Evolutionary conservation across 2,329 filamentous ascomycete species (phyloP).

Genomic region (Endocalyx cinctus): DNA sequence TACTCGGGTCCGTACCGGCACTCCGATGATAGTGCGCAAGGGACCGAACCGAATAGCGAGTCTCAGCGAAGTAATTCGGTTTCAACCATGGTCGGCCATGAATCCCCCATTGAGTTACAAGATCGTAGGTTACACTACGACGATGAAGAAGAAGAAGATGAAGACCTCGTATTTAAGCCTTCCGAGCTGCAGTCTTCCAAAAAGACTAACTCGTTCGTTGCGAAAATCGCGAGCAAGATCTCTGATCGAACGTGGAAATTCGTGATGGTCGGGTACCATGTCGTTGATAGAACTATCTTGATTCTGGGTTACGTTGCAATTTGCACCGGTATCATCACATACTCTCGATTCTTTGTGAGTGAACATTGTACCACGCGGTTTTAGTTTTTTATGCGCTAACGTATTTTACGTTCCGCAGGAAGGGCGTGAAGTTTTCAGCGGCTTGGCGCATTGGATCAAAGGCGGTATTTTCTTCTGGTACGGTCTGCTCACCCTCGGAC

Average conservation of each 20-base stretch:
- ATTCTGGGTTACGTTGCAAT: constrained; percentile 72
- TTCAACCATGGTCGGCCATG: constrained; percentile 51
- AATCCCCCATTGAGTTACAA: constrained; percentile 34
- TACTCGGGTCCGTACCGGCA: constrained; percentile 43
- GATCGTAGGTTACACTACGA: constrained; percentile 43
- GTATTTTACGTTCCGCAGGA: too few relatives aligned
- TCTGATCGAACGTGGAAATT: constrained; percentile 53
- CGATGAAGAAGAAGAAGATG: constrained; percentile 34
- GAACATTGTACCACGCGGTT: background rate
- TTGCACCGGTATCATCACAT: constrained; percentile 68
- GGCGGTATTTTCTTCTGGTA: constrained; percentile 95
- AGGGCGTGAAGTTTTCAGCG: constrained; percentile 67
- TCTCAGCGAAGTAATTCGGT: constrained; percentile 62
- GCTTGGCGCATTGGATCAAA: constrained; percentile 90
- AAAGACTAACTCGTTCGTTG: constrained; percentile 47
- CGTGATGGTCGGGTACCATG: constrained; percentile 56
- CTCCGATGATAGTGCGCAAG: constrained; percentile 70
- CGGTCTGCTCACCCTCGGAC: constrained; percentile 77
- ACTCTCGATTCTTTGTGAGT: constrained; percentile 80
- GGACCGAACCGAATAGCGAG: constrained; percentile 64
- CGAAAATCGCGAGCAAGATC: constrained; percentile 50
- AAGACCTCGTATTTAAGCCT: constrained; percentile 34
- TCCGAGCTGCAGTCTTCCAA: constrained; percentile 41
- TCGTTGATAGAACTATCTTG: constrained; percentile 72
- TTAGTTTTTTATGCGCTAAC: too few relatives aligned